Evolutionary conservation across 139 green algal genomes (phyloP), one percentile per base, ranked within the genome.

Genomic region (Nannochloris sp.): DNA sequence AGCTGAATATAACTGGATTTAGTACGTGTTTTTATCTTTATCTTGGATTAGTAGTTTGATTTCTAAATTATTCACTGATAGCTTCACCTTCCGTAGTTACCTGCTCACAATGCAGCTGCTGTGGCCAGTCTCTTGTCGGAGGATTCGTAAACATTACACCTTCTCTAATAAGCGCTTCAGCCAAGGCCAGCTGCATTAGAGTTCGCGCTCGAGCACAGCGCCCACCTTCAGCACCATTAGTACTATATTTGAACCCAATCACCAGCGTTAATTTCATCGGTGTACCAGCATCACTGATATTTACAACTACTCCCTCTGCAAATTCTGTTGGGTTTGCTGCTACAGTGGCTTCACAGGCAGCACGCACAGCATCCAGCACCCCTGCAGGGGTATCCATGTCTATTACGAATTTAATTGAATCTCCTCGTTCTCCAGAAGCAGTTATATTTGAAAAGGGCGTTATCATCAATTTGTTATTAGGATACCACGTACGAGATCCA

Each of bases 391-490:
- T 65, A 32, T 38, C 35, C 3, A 61, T 14, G 48, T 79, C 72
- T 32, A 79, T 61, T 47, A 75, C 39, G 48, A 79, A 25, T 6
- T 14, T 12, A 5, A 42, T 23, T 13, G 15, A 61, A 56, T 79
- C 72, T 37, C 38, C 65, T n/a, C 47, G 60, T 1, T 15, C 33
- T 1, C 65, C 72, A 62, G 19, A 72, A 51, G 63, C 44, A 54
- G 65, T 72, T 30, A 75, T 23, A 62, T 79, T 79, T 46, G 61
- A 14, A 37, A 72, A 54, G 6, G 54, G 35, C 39, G 73, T 58
- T 6, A 38, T 64, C 0, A 38, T 25, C 13, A 65, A 25, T 24
- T 57, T 48, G 32, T 65, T 30, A 0, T 65, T 65, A 2, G 59
- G 59, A 23, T 46, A 65, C 59, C 59, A 65, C 34, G 51, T 33